These are phyloP conservation scores for Wallacemonas sp. DNA, from an alignment of 208 protist species.

Conservation along the genomic window DNA sequence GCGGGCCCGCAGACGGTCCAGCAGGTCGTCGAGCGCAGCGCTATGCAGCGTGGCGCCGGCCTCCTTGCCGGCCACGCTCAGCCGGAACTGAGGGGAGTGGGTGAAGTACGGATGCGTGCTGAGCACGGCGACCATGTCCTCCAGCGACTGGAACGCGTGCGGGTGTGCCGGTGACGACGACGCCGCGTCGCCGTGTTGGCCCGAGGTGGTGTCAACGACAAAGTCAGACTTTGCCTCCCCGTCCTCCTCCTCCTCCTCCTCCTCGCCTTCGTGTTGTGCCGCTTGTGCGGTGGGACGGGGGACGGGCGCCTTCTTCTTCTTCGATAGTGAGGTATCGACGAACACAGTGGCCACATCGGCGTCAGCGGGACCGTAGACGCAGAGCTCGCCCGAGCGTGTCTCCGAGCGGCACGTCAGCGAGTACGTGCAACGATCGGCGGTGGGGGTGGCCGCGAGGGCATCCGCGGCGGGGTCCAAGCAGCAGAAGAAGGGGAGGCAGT, in stretches of 20 bases:
- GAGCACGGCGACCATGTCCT: conserved; percentile 38
- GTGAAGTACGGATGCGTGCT: conserved; percentile 43
- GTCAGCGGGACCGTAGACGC: conserved; percentile 60
- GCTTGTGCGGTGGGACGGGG: background rate
- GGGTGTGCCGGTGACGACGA: background rate
- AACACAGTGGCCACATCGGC: conserved; percentile 53
- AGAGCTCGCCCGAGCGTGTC: conserved; percentile 75
- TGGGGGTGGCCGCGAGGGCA: conserved; percentile 10
- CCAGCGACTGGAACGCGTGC: conserved; percentile 25
- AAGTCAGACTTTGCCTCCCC: background rate
- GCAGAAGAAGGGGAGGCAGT: conserved; percentile 49
- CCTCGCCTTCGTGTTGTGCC: background rate
- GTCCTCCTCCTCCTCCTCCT: background rate
- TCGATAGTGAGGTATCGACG: background rate
- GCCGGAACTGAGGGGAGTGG: conserved; percentile 35
- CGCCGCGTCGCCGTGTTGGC: conserved; percentile 7
- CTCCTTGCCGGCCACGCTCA: conserved; percentile 22
- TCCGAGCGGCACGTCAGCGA: conserved; percentile 61
- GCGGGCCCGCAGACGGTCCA: conserved; percentile 11
- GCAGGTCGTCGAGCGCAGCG: background rate
- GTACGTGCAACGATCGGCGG: conserved; percentile 68
- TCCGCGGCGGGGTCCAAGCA: conserved; percentile 35
- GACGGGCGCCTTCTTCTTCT: background rate
- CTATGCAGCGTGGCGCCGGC: conserved; percentile 5
- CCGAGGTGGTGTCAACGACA: background rate